phyloP scores from a whole-genome alignment of 805 yeast species.

The Nakazawaea sp. region DNA sequence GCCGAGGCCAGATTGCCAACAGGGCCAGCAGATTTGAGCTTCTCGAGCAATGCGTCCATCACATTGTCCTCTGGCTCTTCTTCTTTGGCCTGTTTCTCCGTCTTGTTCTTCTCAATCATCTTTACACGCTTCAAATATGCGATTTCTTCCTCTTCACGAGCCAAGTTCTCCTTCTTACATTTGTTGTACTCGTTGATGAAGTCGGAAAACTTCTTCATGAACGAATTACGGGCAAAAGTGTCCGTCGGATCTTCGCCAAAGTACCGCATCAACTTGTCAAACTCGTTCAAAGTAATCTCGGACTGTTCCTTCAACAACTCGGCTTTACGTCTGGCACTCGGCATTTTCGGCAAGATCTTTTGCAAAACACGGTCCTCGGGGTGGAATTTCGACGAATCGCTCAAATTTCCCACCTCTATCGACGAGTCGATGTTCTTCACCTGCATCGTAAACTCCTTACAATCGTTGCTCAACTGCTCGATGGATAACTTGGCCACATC shows the following conservation, averaged over 20 bases:
- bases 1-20: conserved; percentile 74
- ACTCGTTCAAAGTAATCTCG: conserved; percentile 39
- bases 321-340: conserved; percentile 47
- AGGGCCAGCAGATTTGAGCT: conserved; percentile 81
- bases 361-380: conserved; percentile 57
- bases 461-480: conserved; percentile 55
- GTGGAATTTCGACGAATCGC: conserved; percentile 56
- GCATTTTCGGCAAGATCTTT: conserved; percentile 44
- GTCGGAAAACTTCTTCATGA: conserved; percentile 54
- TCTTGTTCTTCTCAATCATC: conserved; percentile 31
- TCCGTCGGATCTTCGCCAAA: conserved; percentile 67
- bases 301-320: conserved; percentile 45
- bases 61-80: conserved; percentile 45
- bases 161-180: conserved; percentile 59
- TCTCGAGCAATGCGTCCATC: conserved; percentile 84
- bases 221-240: conserved; percentile 46
- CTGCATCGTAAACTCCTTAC: conserved; percentile 43
- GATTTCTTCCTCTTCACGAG: conserved; percentile 61
- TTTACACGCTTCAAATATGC: conserved; percentile 59
- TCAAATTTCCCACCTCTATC: conserved; percentile 55
- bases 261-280: conserved; percentile 55
- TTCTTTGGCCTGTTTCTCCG: conserved; percentile 4
- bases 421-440: conserved; percentile 47
- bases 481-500: conserved; percentile 56
- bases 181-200: conserved; percentile 57